Conservation (phyloP, 805 yeast genomes). For the Candida qinlingensis region DNA sequence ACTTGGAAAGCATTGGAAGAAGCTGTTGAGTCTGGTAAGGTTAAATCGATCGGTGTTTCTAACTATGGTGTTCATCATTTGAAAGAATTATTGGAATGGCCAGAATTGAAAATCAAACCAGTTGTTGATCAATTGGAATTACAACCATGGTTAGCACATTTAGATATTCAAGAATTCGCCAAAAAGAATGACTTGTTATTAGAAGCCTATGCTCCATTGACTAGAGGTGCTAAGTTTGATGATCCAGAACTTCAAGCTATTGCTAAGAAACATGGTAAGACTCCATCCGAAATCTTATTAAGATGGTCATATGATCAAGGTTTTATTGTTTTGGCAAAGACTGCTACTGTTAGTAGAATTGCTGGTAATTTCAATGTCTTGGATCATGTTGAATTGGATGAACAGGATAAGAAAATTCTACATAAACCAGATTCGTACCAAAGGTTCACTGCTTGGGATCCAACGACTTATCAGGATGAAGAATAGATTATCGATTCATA, state of each 20-base stretch:
- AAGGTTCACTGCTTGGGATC: constrained; percentile 20
- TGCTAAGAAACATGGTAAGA: constrained; percentile 34
- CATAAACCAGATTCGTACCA: constrained; percentile 18
- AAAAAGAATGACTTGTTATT: constrained; percentile 48
- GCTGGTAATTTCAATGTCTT: constrained; percentile 14
- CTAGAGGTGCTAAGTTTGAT: constrained; percentile 51
- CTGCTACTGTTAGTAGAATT: constrained; percentile 16
- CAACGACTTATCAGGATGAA: constrained; percentile 9
- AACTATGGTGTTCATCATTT: constrained; percentile 60
- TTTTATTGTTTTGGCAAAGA: constrained; percentile 19
- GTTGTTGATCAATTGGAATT: constrained; percentile 77
- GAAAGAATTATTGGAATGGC: constrained; percentile 55
- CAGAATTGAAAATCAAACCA: constrained; percentile 48
- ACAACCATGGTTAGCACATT: constrained; percentile 77
- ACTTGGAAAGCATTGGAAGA: constrained; percentile 76
- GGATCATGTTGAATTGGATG: constrained; percentile 22
- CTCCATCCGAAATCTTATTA: constrained; percentile 17
- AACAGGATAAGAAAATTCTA: constrained; percentile 16
- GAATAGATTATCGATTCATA: neutral
- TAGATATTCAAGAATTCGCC: constrained; percentile 58
- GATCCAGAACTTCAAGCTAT: constrained; percentile 49
- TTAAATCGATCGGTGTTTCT: constrained; percentile 72
- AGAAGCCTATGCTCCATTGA: constrained; percentile 79
- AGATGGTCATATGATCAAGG: constrained; percentile 23
- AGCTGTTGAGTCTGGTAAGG: constrained; percentile 50